phyloP scores from a whole-genome alignment of 192 early-diverging fungal genomes.

The Podila epigama region DNA sequence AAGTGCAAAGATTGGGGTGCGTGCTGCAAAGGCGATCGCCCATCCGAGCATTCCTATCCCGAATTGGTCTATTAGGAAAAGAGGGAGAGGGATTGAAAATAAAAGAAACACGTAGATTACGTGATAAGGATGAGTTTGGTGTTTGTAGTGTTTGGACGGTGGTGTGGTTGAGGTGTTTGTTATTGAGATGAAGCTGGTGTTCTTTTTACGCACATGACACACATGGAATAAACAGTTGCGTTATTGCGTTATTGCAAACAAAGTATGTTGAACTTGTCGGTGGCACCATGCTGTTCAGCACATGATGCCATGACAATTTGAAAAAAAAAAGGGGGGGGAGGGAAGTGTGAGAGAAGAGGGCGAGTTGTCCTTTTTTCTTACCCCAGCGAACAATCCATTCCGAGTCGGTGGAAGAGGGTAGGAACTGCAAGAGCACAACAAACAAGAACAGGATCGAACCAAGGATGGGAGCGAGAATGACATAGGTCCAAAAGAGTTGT shows the following conservation, averaged over 20 bases:
- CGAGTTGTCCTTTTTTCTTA: neutral
- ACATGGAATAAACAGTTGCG: too few species aligned
- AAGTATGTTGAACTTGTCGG: too few species aligned
- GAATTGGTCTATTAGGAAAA: slow-evolving; percentile 21
- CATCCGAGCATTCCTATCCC: slow-evolving; percentile 43
- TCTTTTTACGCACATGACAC: too few species aligned
- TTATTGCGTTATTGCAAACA: too few species aligned
- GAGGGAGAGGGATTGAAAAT: neutral
- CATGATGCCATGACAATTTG: neutral
- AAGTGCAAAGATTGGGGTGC: slow-evolving; percentile 37
- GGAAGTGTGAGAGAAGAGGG: neutral
- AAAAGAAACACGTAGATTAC: neutral
- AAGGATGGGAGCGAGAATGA: slow-evolving; percentile 18
- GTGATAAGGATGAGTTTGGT: neutral
- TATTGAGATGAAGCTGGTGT: too few species aligned
- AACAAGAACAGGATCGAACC: slow-evolving; percentile 25
- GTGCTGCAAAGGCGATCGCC: slow-evolving; percentile 21
- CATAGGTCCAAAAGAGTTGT: slow-evolving; percentile 36
- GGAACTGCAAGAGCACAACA: slow-evolving; percentile 15
- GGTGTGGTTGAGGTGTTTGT: too few species aligned
- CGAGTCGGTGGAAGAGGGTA: slow-evolving; percentile 4
- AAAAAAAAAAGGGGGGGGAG: neutral
- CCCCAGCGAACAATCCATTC: slow-evolving; percentile 28
- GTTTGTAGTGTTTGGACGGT: neutral
- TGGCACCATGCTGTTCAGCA: neutral